Evolutionary conservation across 2,329 filamentous ascomycete species (phyloP), one percentile per base, ranked within the genome.

Genomic region (Pseudopyrenochaeta lycopersici): DNA sequence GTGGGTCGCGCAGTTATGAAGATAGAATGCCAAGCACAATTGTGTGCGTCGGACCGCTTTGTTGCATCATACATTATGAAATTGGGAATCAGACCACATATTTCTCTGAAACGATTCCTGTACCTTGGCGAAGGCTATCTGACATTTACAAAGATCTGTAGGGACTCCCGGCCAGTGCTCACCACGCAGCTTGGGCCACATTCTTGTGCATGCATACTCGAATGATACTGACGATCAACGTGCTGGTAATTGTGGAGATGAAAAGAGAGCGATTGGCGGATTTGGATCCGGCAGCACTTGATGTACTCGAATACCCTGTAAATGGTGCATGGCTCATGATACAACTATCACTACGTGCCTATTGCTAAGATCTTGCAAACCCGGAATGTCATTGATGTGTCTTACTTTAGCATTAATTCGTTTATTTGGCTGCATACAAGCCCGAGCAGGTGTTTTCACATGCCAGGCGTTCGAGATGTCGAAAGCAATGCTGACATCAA

Each of bases 321-420:
- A 12, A 46, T 18, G 14, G 41, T 21, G 52, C 36, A 51, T 35
- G 47, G 52, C 55, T 40, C 43, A 41, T n/a, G 40, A 21, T 46
- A 45, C 23, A 48, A 23, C 44, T 42, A 40, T 21, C 32, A 35
- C 21, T 30, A 44, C 38, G 30, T 41, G 17, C 14, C 39, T 27
- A 32, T 21, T 54, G 32, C 33, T 15, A 41, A 23, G 45, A 30
- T n/a, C 21, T 45, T 41, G 27, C 40, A 35, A 46, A 55, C 42
- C 32, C 40, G 29, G 21, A 21, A 35, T 11, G 15, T 15, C 11
- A 23, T 21, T 27, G n/a, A 30, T 5, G 17, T 14, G 23, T 39
- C 15, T 32, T 7, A 36, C 6, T 14, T n/a, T 46, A 15, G 20
- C 21, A 23, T 15, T 36, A 23, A n/a, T 14, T 21, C 29, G 29